phyloP scores from a whole-genome alignment of 495 filamentous ascomycete genomes.

The Neurospora sp. region DNA sequence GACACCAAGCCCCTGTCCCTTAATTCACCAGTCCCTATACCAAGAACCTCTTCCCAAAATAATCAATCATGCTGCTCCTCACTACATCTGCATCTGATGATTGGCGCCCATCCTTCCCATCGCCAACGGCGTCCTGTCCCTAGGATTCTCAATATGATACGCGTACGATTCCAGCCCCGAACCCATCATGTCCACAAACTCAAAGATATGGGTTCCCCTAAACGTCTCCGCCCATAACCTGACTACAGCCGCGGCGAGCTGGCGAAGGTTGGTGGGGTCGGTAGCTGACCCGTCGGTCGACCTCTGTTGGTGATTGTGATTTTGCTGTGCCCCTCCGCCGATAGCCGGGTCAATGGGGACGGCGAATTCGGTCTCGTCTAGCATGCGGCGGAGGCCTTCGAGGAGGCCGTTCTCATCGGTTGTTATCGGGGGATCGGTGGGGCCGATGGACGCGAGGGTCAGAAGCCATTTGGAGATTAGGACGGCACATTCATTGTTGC shows the following conservation, averaged over 20 bases:
- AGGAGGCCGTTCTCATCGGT: constrained; percentile 56
- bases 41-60: not conserved
- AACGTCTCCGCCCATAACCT: constrained; percentile 60
- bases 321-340: constrained; percentile 11
- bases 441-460: constrained; percentile 32
- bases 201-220: constrained; percentile 57
- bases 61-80: not conserved
- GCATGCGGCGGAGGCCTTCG: constrained; percentile 59
- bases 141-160: constrained; percentile 49
- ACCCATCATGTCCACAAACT: constrained; percentile 55
- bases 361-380: constrained; percentile 67
- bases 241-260: constrained; percentile 53
- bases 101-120: not conserved
- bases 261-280: constrained; percentile 43
- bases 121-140: constrained; percentile 36
- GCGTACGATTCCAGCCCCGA: constrained; percentile 53
- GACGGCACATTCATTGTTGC: constrained; percentile 60
- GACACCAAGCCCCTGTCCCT: not conserved
- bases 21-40: not conserved
- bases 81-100: not conserved
- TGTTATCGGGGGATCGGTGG: constrained; percentile 32
- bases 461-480: constrained; percentile 47
- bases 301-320: constrained; percentile 20
- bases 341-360: constrained; percentile 43
- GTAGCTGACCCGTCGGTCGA: constrained; percentile 28